Conservation (phyloP, 1,284 basidiomycete species). For the Earliella scabrosa region DNA sequence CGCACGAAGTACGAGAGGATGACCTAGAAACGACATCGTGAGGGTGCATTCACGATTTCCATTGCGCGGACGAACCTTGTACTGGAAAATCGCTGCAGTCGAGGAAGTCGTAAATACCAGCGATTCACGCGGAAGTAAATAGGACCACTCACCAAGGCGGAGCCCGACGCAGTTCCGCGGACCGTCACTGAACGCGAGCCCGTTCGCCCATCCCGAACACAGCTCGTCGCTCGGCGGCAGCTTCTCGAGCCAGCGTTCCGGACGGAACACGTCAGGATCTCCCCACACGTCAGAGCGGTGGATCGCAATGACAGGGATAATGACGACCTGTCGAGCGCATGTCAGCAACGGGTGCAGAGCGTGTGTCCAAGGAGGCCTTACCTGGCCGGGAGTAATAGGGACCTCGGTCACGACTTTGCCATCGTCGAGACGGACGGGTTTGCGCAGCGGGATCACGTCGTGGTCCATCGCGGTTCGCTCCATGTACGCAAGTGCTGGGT, state of each 20-base stretch:
- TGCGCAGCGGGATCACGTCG: conserved; percentile 29
- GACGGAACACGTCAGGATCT: conserved; percentile 33
- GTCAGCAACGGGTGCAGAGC: too few species aligned
- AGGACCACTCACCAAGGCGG: conserved; percentile 16
- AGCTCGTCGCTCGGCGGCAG: conserved; percentile 3
- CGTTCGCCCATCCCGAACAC: conserved; percentile 19
- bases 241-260: conserved; percentile 21
- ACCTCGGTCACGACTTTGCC: conserved; percentile 22
- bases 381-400: conserved; percentile 28
- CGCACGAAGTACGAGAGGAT: too few species aligned
- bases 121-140: too few species aligned
- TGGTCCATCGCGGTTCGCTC: conserved; percentile 23
- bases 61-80: too few species aligned
- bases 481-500: conserved; percentile 28
- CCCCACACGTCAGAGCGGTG: conserved; percentile 33
- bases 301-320: conserved; percentile 29
- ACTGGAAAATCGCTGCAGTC: too few species aligned
- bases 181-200: conserved; percentile 23
- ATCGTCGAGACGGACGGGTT: conserved; percentile 23
- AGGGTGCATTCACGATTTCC: too few species aligned
- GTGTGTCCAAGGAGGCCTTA: neutral
- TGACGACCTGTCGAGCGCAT: conserved; percentile 26
- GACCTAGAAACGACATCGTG: too few species aligned
- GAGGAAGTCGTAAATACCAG: too few species aligned
- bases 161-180: conserved; percentile 20